Conservation (phyloP, 176 grass and related monocot genomes). For the Carex pumila region DNA sequence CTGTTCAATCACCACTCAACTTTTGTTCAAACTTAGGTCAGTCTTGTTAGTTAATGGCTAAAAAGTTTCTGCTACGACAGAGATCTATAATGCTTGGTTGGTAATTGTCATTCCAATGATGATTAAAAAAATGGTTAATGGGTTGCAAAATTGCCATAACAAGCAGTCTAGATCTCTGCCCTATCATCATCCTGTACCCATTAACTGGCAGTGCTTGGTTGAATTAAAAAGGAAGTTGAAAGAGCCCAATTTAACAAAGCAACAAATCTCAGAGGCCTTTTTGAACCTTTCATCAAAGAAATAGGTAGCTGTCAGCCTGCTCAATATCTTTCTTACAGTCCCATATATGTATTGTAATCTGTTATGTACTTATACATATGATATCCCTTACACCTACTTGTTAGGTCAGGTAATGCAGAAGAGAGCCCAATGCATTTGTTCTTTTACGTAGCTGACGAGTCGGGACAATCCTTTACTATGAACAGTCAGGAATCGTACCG, state of each 20-base stretch:
- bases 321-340: too few relatives aligned
- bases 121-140: neutral
- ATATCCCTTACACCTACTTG: neutral
- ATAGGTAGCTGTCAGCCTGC: too few relatives aligned
- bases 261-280: too few relatives aligned
- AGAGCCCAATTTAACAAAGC: too few relatives aligned
- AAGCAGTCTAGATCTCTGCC: too few relatives aligned
- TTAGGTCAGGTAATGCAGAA: slow-evolving; percentile 56
- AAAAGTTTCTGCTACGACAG: neutral
- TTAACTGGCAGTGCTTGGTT: too few relatives aligned
- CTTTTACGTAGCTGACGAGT: slow-evolving; percentile 87
- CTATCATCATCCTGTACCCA: too few relatives aligned
- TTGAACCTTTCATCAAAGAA: too few relatives aligned
- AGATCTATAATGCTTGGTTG: neutral
- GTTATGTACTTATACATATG: neutral
- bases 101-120: neutral
- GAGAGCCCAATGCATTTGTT: slow-evolving; percentile 61
- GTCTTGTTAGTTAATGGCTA: neutral
- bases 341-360: too few relatives aligned
- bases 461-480: slow-evolving; percentile 57
- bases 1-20: neutral
- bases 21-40: neutral
- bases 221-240: too few relatives aligned
- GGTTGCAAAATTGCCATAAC: too few relatives aligned
- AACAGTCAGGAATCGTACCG: slow-evolving; percentile 36